A percentile compares a stretch with the other conserved stretches of the same genome.
Conservation (phyloP, 2,329 filamentous ascomycete species). For the Cladophialophora yegresii region DNA sequence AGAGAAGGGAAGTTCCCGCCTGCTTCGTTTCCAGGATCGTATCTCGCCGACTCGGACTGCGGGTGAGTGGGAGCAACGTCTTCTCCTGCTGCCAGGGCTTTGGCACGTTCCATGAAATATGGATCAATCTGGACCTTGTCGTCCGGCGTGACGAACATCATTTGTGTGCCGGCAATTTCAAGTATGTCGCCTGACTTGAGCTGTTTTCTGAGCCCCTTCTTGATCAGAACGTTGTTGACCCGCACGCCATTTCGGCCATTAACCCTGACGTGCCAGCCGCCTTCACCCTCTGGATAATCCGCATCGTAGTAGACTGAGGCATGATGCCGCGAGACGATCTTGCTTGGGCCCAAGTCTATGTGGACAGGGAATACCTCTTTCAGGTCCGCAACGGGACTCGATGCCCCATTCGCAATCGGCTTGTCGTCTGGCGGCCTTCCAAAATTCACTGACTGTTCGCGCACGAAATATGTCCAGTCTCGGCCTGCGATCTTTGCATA, state of each 20-base stretch:
- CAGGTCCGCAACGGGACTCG: slow-evolving; percentile 50
- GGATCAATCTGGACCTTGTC: slow-evolving; percentile 70
- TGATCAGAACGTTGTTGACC: slow-evolving; percentile 71
- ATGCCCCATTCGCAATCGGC: slow-evolving; percentile 39
- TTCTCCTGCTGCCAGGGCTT: slow-evolving; percentile 47
- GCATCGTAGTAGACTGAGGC: slow-evolving; percentile 74
- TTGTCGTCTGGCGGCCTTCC: slow-evolving; percentile 53
- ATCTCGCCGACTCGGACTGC: slow-evolving; percentile 39
- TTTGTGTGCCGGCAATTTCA: slow-evolving; percentile 88
- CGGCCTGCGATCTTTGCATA: slow-evolving; percentile 55
- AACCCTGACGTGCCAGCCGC: slow-evolving; percentile 78
- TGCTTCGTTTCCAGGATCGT: slow-evolving; percentile 13
- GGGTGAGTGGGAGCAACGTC: slow-evolving; percentile 46
- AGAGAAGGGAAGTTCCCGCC: slow-evolving; percentile 36
- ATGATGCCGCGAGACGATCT: slow-evolving; percentile 76
- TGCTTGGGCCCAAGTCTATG: slow-evolving; percentile 84
- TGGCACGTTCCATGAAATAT: slow-evolving; percentile 69
- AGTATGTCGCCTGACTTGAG: slow-evolving; percentile 87
- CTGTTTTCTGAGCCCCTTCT: slow-evolving; percentile 64
- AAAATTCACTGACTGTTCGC: slow-evolving; percentile 52
- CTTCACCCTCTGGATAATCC: slow-evolving; percentile 52
- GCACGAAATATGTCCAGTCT: slow-evolving; percentile 56
- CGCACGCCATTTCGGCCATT: slow-evolving; percentile 91
- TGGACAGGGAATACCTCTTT: slow-evolving; percentile 59
- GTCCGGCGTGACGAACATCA: slow-evolving; percentile 96